phyloP scores from a whole-genome alignment of 306 rosid species.

The Bauhinia variegata region DNA sequence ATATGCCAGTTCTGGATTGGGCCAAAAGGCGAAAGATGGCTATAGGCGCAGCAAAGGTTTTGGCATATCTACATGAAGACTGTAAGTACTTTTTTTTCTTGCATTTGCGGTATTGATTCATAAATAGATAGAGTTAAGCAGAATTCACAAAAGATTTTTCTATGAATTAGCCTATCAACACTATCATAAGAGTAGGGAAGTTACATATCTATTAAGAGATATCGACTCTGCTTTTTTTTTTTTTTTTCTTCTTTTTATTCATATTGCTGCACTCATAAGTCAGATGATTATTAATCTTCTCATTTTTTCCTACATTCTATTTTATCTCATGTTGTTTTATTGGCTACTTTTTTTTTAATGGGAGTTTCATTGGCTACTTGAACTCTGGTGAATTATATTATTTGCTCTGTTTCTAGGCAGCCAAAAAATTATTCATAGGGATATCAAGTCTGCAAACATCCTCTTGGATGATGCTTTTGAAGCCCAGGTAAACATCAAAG shows the following conservation, averaged over 20 bases:
- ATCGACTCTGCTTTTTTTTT: background rate
- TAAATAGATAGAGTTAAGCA: background rate
- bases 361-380: too few species aligned
- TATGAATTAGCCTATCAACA: too few species aligned
- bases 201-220: too few species aligned
- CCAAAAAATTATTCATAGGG: slow-evolving; percentile 94
- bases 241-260: background rate
- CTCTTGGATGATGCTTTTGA: slow-evolving; percentile 79
- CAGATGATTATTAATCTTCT: background rate
- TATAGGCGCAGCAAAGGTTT: too few species aligned
- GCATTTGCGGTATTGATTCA: too few species aligned
- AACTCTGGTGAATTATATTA: slow-evolving; percentile 21
- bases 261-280: slow-evolving; percentile 10
- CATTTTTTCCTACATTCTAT: background rate
- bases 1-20: too few species aligned
- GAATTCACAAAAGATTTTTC: background rate
- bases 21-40: too few species aligned
- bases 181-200: too few species aligned
- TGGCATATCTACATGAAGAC: too few species aligned
- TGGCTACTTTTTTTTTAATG: too few species aligned
- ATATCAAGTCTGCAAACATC: slow-evolving; percentile 90
- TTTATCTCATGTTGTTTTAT: background rate
- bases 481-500: slow-evolving; percentile 54
- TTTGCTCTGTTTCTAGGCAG: slow-evolving; percentile 60
- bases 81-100: too few species aligned